phyloP scores from a whole-genome alignment of 2,329 filamentous ascomycete species.

The Stagonosporopsis rhizophila region DNA sequence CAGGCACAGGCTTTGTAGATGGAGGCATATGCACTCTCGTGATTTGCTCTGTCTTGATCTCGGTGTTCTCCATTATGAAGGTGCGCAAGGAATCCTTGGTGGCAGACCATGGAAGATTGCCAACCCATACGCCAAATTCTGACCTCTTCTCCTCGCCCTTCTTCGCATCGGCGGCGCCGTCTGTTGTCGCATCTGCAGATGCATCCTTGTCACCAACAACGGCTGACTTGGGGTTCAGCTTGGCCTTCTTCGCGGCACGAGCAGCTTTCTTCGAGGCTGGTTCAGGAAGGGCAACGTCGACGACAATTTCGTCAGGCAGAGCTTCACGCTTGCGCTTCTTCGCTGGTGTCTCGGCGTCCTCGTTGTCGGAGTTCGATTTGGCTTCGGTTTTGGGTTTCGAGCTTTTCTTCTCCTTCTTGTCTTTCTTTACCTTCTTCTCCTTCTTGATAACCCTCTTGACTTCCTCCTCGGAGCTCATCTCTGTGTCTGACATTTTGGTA shows the following conservation, averaged over 20 bases:
- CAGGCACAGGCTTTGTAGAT: constrained; percentile 47
- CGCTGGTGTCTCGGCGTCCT: constrained; percentile 29
- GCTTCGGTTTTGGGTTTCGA: constrained; percentile 27
- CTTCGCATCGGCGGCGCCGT: constrained; percentile 45
- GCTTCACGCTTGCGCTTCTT: constrained; percentile 65
- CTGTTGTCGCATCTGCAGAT: constrained; percentile 19
- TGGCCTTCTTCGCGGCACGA: constrained; percentile 87
- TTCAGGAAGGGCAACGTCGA: constrained; percentile 88
- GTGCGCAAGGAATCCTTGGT: constrained; percentile 76
- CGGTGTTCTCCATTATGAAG: constrained; percentile 77
- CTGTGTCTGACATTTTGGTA: constrained; percentile 17
- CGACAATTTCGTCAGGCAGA: constrained; percentile 73
- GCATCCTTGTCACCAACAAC: constrained; percentile 13
- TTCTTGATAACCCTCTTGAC: constrained; percentile 24
- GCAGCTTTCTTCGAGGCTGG: constrained; percentile 94
- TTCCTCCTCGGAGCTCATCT: constrained; percentile 21
- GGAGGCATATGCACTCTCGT: constrained; percentile 84
- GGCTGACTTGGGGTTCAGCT: constrained; percentile 51
- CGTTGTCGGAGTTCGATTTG: constrained; percentile 23
- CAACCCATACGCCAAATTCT: constrained; percentile 90
- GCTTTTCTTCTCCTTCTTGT: constrained; percentile 35
- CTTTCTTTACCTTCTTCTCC: constrained; percentile 40
- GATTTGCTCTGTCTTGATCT: constrained; percentile 69
- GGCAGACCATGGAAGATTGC: constrained; percentile 86
- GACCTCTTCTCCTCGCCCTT: constrained; percentile 63